phyloP scores from a whole-genome alignment of 805 yeast genomes.

The Komagataella kurtzmanii region DNA sequence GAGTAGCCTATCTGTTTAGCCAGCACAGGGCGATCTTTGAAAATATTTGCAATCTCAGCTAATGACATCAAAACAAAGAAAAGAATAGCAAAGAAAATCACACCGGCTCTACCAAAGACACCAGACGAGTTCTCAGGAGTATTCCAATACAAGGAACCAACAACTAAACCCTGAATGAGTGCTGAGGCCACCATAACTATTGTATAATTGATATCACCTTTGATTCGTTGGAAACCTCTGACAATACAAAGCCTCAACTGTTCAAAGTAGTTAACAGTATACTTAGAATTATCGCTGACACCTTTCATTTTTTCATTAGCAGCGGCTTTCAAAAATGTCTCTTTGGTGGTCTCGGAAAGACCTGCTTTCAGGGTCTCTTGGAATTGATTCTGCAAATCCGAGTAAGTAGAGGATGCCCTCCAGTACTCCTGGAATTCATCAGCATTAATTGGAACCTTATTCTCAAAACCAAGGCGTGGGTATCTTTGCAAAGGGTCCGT shows the following conservation, averaged over 20 bases:
- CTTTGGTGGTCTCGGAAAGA: constrained; percentile 10
- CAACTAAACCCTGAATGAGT: constrained; percentile 41
- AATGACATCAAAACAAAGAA: constrained; percentile 36
- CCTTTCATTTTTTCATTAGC: constrained; percentile 22
- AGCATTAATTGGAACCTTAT: constrained; percentile 45
- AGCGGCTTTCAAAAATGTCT: constrained; percentile 11
- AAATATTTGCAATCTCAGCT: constrained; percentile 30
- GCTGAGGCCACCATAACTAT: constrained; percentile 32
- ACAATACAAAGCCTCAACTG: constrained; percentile 35
- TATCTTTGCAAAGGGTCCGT: constrained; percentile 55
- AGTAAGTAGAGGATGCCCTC: constrained; percentile 34
- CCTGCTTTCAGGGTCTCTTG: neutral
- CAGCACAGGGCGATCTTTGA: constrained; percentile 43
- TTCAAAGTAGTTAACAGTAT: constrained; percentile 25
- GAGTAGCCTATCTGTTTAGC: constrained; percentile 63
- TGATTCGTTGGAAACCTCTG: constrained; percentile 41
- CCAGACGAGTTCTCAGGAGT: constrained; percentile 36
- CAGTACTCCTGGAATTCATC: constrained; percentile 49
- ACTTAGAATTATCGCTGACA: constrained; percentile 18
- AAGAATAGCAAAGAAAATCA: constrained; percentile 43
- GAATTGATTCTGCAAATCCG: constrained; percentile 20
- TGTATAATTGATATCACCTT: constrained; percentile 43
- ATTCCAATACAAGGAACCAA: constrained; percentile 50
- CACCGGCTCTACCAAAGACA: constrained; percentile 54
- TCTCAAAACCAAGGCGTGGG: constrained; percentile 30